phyloP scores from a whole-genome alignment of 257 asterid genomes.

The Solanum chmielewskii region DNA sequence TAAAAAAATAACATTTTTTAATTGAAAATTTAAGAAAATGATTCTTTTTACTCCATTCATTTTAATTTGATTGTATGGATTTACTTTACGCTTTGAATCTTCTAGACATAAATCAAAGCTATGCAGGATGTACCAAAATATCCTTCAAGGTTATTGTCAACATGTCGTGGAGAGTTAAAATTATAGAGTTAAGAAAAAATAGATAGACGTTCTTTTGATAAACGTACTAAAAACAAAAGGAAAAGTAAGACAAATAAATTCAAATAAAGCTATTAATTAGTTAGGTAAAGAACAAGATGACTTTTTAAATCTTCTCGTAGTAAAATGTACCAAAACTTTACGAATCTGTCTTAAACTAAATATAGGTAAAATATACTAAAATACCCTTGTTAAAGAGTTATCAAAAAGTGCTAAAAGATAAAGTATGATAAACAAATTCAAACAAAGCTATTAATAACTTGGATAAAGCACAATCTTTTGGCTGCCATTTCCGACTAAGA shows the following conservation, averaged over 20 bases:
- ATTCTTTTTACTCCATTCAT: neutral
- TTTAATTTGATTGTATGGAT: neutral
- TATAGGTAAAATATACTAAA: too few relatives aligned
- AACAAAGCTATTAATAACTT: too few relatives aligned
- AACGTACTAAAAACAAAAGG: neutral
- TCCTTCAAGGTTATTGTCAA: fast-evolving
- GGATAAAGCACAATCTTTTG: too few relatives aligned
- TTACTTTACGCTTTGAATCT: neutral
- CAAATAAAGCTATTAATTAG: neutral
- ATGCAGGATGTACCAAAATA: neutral
- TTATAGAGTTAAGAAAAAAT: too few relatives aligned
- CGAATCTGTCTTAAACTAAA: too few relatives aligned
- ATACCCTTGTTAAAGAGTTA: too few relatives aligned
- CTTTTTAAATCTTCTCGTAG: too few relatives aligned
- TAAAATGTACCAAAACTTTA: too few relatives aligned
- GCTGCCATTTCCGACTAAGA: conserved; percentile 23
- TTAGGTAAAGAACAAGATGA: too few relatives aligned
- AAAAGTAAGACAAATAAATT: neutral
- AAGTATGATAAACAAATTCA: too few relatives aligned
- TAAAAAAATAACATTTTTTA: neutral
- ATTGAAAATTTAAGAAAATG: neutral
- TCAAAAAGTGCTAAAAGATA: too few relatives aligned
- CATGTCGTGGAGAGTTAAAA: neutral
- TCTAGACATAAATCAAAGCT: neutral
- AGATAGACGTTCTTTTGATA: too few relatives aligned